Percentiles rank a stretch among this genome's conserved stretches.
phyloP scores from a whole-genome alignment of 768 basidiomycete genomes.

The Coprinopsis marcescibilis region DNA sequence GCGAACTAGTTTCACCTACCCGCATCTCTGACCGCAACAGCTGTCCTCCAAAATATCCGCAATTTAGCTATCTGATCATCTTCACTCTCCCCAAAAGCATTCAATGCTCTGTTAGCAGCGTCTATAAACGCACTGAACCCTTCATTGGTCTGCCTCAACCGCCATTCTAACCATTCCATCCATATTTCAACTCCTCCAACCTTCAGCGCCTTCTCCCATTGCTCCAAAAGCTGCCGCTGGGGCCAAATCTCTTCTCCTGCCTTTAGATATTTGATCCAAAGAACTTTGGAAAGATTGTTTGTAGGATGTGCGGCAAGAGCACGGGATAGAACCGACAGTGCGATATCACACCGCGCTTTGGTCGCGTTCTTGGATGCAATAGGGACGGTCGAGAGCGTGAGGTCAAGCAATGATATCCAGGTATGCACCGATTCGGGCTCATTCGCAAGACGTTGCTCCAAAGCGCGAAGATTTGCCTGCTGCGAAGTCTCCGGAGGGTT shows the following conservation, averaged over 20 bases:
- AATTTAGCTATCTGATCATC: constrained; percentile 49
- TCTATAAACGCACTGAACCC: constrained; percentile 50
- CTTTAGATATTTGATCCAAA: constrained; percentile 61
- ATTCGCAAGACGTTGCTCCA: constrained; percentile 49
- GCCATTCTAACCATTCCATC: constrained; percentile 81
- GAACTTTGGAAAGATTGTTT: constrained; percentile 41
- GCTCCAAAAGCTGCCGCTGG: constrained; percentile 42
- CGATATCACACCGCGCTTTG: constrained; percentile 64
- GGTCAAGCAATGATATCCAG: constrained; percentile 63
- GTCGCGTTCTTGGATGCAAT: constrained; percentile 60
- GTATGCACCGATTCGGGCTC: constrained; percentile 48
- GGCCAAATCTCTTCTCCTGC: constrained; percentile 73
- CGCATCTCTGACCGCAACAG: constrained; percentile 56
- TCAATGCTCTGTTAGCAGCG: constrained; percentile 37
- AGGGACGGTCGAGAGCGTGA: constrained; percentile 59
- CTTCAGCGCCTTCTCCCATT: constrained; percentile 67
- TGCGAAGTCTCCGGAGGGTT: constrained; percentile 39
- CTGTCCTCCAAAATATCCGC: constrained; percentile 67
- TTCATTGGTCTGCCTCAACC: constrained; percentile 40
- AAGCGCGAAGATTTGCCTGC: constrained; percentile 50
- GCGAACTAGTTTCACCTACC: constrained; percentile 34
- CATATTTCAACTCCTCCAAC: constrained; percentile 53
- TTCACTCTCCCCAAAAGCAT: constrained; percentile 28
- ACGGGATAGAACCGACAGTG: constrained; percentile 59
- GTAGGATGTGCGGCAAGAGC: constrained; percentile 52